phyloP scores from a whole-genome alignment of 345 rosid species.

The Orychophragmus violaceus region DNA sequence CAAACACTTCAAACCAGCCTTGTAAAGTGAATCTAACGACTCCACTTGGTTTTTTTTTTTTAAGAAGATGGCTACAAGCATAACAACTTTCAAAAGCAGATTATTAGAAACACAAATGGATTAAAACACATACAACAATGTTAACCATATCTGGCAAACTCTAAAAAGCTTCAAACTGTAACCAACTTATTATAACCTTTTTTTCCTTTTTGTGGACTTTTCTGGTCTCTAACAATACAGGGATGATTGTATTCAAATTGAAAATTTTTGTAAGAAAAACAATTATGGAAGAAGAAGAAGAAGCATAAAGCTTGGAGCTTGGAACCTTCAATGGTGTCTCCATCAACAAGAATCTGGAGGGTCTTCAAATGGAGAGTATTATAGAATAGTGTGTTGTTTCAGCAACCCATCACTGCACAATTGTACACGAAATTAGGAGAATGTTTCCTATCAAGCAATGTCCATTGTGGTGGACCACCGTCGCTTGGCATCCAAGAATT shows the following conservation, averaged over 20 bases:
- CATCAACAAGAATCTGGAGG: conserved; percentile 23
- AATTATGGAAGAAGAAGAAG: conserved; percentile 15
- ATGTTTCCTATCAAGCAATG: conserved; percentile 62
- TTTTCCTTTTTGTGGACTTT: neutral
- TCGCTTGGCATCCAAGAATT: conserved; percentile 80
- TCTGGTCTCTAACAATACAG: conserved; percentile 30
- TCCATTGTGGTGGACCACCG: conserved; percentile 83
- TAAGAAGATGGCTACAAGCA: neutral
- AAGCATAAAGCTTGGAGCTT: conserved; percentile 14
- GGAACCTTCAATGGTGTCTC: conserved; percentile 21
- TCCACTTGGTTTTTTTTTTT: too few species aligned
- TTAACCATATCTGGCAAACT: conserved; percentile 24
- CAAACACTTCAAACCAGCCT: conserved; percentile 11
- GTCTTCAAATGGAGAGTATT: conserved; percentile 17
- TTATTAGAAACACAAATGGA: conserved; percentile 8
- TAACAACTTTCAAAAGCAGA: conserved; percentile 1
- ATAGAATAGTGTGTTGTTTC: conserved; percentile 18
- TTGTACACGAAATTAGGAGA: conserved; percentile 87
- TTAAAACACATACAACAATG: conserved; percentile 26
- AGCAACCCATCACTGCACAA: conserved; percentile 98
- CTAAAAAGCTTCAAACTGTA: conserved; percentile 21
- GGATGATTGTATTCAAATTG: conserved; percentile 23
- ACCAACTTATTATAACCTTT: conserved; percentile 28
- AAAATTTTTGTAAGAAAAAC: conserved; percentile 18
- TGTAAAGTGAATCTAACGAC: conserved; percentile 24